phyloP scores from a whole-genome alignment of 192 early-diverging fungal species.

The Cetraspora pellucida region DNA sequence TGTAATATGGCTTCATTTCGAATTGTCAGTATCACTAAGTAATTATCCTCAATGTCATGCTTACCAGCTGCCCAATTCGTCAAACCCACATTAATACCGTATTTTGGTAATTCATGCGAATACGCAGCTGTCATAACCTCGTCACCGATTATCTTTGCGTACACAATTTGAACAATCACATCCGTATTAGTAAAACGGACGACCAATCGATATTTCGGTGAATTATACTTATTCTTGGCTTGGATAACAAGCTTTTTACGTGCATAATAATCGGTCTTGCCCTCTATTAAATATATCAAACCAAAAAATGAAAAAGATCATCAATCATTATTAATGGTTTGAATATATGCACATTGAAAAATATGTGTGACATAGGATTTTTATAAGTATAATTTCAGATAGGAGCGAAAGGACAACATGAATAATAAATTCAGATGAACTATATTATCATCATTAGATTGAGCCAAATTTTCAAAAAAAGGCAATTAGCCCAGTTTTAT shows the following conservation, averaged over 20 bases:
- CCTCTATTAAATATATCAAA: conserved; percentile 67
- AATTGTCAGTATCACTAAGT: background rate
- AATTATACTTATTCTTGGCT: conserved; percentile 99
- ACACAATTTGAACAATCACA: conserved; percentile 95
- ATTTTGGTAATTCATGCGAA: conserved; percentile 94
- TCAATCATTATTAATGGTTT: too few species aligned
- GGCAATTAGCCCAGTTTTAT: background rate
- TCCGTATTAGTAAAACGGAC: conserved; percentile 99
- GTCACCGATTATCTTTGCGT: conserved; percentile 98
- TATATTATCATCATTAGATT: conserved; percentile 73
- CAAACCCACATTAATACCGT: conserved; percentile 96
- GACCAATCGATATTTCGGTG: conserved; percentile 99
- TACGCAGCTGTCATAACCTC: conserved; percentile 94
- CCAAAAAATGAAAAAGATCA: too few species aligned
- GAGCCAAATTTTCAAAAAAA: background rate
- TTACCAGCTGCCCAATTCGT: conserved; percentile 96
- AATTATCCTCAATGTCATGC: background rate
- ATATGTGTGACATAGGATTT: too few species aligned
- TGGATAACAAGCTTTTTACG: conserved; percentile 98
- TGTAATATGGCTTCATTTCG: background rate
- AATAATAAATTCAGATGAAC: conserved; percentile 71
- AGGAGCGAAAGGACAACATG: conserved; percentile 87
- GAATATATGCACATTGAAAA: too few species aligned
- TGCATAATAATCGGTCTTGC: conserved; percentile 99
- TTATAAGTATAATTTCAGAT: conserved; percentile 59